Conservation (phyloP, 352 stramenopile genomes). For the Globisporangium lucens region DNA sequence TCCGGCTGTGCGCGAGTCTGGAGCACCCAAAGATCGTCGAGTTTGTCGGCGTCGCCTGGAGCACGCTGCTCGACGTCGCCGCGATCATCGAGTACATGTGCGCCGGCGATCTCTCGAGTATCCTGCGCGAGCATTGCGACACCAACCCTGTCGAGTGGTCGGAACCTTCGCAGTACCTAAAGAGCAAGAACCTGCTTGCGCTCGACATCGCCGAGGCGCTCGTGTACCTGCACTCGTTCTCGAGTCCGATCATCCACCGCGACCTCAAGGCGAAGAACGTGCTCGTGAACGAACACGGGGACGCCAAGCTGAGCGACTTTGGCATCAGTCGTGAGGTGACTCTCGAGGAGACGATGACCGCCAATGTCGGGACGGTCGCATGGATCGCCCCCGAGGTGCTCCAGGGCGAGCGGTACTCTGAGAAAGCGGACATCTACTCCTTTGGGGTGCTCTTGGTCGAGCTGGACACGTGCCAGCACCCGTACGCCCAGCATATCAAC, state of each 20-base stretch:
- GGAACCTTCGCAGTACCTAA: neutral
- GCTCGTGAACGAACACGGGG: slow-evolving; percentile 20
- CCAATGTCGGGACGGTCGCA: neutral
- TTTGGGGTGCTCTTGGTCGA: neutral
- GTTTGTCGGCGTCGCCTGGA: slow-evolving; percentile 53
- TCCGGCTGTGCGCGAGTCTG: slow-evolving; percentile 53
- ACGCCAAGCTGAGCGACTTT: slow-evolving; percentile 78
- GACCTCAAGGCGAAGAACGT: slow-evolving; percentile 54
- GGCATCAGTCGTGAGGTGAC: slow-evolving; percentile 55
- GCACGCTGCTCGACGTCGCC: slow-evolving; percentile 40
- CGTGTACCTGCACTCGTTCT: slow-evolving; percentile 54
- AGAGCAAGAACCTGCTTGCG: slow-evolving; percentile 37
- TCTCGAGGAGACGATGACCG: neutral
- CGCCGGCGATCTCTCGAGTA: slow-evolving; percentile 34
- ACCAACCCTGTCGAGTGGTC: slow-evolving; percentile 12
- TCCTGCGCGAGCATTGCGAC: slow-evolving; percentile 22
- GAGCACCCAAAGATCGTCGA: slow-evolving; percentile 51
- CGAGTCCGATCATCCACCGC: slow-evolving; percentile 42
- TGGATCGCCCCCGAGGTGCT: neutral
- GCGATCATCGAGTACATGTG: slow-evolving; percentile 49
- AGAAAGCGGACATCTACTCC: neutral
- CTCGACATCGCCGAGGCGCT: slow-evolving; percentile 47
- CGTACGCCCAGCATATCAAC: neutral
- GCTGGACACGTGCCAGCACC: neutral
- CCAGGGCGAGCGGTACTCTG: neutral